Evolutionary conservation across 2,329 filamentous ascomycete genomes (phyloP).

Genomic region (Emergomyces africanus): DNA sequence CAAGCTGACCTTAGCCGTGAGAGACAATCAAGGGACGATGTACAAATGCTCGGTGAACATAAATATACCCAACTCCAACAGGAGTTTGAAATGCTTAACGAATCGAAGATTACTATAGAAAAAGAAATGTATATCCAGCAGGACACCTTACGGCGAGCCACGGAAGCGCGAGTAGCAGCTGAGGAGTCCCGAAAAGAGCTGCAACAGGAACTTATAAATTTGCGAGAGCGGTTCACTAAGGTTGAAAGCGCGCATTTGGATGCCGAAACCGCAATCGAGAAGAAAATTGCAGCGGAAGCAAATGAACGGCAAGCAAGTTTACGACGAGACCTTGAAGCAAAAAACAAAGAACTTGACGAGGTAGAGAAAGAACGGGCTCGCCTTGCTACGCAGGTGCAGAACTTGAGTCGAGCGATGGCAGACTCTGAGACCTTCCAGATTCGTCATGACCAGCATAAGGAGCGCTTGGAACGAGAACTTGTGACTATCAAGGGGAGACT

Average conservation of each 20-base stretch:
- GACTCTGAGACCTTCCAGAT: slow-evolving; percentile 82
- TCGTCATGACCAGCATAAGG: slow-evolving; percentile 87
- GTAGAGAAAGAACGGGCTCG: slow-evolving; percentile 67
- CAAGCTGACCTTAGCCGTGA: slow-evolving; percentile 86
- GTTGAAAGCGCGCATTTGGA: slow-evolving; percentile 76
- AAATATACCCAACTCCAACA: slow-evolving; percentile 71
- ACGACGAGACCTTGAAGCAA: slow-evolving; percentile 66
- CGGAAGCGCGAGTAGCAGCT: slow-evolving; percentile 63
- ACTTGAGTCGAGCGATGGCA: slow-evolving; percentile 73
- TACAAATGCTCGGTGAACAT: slow-evolving; percentile 79
- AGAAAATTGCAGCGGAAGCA: slow-evolving; percentile 62
- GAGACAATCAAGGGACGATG: slow-evolving; percentile 85
- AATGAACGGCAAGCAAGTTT: slow-evolving; percentile 69
- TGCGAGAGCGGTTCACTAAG: slow-evolving; percentile 71
- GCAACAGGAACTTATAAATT: slow-evolving; percentile 66
- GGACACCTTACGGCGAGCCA: slow-evolving; percentile 74
- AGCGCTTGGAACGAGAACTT: slow-evolving; percentile 80
- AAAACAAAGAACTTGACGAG: slow-evolving; percentile 61
- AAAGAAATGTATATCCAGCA: slow-evolving; percentile 96
- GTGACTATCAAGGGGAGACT: slow-evolving; percentile 83
- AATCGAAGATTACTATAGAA: slow-evolving; percentile 93
- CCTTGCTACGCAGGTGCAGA: slow-evolving; percentile 68
- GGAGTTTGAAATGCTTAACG: slow-evolving; percentile 75
- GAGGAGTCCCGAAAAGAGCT: slow-evolving; percentile 85
- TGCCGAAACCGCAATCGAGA: slow-evolving; percentile 69